Conservation (phyloP, 805 yeast species). For the Candida silvicultrix region DNA sequence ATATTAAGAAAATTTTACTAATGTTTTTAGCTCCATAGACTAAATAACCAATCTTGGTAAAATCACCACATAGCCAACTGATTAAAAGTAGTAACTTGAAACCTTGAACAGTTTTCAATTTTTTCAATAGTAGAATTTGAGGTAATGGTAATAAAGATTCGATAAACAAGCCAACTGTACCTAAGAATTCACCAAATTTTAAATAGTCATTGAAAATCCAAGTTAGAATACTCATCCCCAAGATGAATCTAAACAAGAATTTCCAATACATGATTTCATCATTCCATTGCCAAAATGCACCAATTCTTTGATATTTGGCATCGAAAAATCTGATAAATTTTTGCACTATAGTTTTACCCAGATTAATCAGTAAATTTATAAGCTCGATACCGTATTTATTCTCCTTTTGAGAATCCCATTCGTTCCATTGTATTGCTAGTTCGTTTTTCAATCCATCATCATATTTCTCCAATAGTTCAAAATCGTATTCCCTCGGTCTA, state of each 20-base stretch:
- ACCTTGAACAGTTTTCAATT: constrained; percentile 66
- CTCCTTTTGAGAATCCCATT: background rate
- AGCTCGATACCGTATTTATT: too few relatives aligned
- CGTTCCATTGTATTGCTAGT: background rate
- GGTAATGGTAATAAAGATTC: constrained; percentile 75
- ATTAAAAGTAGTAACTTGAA: constrained; percentile 69
- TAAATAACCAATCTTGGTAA: constrained; percentile 67
- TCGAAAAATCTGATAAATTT: constrained; percentile 58
- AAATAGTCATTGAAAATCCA: constrained; percentile 28
- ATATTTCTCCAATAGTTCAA: constrained; percentile 28
- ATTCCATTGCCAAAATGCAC: constrained; percentile 84
- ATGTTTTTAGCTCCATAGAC: constrained; percentile 71
- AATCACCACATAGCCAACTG: constrained; percentile 88
- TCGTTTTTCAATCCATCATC: background rate
- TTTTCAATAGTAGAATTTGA: constrained; percentile 62
- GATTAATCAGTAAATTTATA: too few relatives aligned
- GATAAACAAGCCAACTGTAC: constrained; percentile 58
- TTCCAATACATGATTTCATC: constrained; percentile 52
- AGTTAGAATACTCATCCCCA: constrained; percentile 26
- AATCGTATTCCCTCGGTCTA: constrained; percentile 39
- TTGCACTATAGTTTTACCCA: constrained; percentile 20
- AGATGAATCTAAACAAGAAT: constrained; percentile 37
- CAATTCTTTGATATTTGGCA: constrained; percentile 59
- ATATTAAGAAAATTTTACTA: constrained; percentile 56
- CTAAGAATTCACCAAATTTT: constrained; percentile 45